Evolutionary conservation across 2,329 filamentous ascomycete genomes (phyloP), one percentile per base, ranked within the genome.

Genomic region (Fusarium mangiferae): DNA sequence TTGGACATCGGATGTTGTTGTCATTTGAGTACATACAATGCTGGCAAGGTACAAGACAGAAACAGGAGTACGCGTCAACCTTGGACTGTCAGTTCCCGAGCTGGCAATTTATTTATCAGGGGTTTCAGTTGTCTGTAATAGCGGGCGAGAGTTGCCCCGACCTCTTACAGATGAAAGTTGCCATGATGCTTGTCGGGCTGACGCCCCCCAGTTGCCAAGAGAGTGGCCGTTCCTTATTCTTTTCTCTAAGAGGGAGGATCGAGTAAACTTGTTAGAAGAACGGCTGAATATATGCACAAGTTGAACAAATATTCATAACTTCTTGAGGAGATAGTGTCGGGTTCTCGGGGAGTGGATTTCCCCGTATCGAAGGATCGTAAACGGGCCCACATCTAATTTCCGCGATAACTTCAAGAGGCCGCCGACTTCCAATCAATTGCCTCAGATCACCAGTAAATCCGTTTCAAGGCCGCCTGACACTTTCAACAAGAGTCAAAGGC

Each of bases 321-420:
- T 15, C 18, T 13, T 15, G 8, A 11, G 22, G 28, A 30, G 39
- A 57, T 22, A n/a, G 20, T 26, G 12, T 24, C 56, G 36, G 59
- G n/a, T 44, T 70, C n/a, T 73, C 55, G 59, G 69, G 41, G 20
- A 36, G 11, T 38, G 52, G 20, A 15, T 58, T 56, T 42, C 17
- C 49, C 45, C 54, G 52, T 6, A 8, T 54, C 15, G 2, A 54
- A 62, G 66, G 44, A 71, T 73, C 24, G 38, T 11, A 20, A n/a
- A 38, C n/a, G 10, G 42, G 42, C 24, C 56, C 56, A 51, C 56
- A 59, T n/a, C 24, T 38, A 59, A 59, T 59, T 72, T 63, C 58
- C 26, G 28, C 33, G 41, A 39, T 55, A 51, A 49, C 59, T 24
- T 6, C 30, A n/a, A 58, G 72, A 69, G 72, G 72, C 72, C 72